Percentiles rank a stretch among this genome's conserved stretches.
phyloP scores from a whole-genome alignment of 345 rosid species.

The Barbarea vulgaris region DNA sequence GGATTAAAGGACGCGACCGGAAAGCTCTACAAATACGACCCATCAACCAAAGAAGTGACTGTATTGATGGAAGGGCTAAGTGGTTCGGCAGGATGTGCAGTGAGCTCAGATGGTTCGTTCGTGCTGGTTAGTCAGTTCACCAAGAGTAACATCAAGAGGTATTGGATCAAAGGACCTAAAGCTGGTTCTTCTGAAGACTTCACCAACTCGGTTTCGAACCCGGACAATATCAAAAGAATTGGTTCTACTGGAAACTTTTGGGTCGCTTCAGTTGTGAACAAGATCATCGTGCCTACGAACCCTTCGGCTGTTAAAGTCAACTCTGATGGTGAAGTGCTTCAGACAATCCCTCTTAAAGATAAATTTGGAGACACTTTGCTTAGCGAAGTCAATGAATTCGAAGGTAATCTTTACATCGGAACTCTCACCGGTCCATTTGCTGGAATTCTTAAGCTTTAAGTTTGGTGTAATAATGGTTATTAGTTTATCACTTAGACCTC shows the following conservation, averaged over 20 bases:
- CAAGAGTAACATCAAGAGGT: conserved; percentile 40
- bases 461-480: conserved; percentile 7
- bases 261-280: conserved; percentile 42
- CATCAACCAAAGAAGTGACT: conserved; percentile 35
- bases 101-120: conserved; percentile 40
- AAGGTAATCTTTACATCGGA: conserved; percentile 31
- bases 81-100: conserved; percentile 42
- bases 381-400: conserved; percentile 38
- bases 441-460: conserved; percentile 36
- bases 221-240: conserved; percentile 38
- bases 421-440: conserved; percentile 42
- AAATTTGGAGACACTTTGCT: conserved; percentile 40
- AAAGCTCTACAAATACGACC: conserved; percentile 40
- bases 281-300: conserved; percentile 32
- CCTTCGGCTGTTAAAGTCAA: conserved; percentile 42
- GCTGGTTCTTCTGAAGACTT: conserved; percentile 41
- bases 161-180: conserved; percentile 43
- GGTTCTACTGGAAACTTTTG: conserved; percentile 43
- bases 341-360: conserved; percentile 36
- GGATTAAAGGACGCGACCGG: conserved; percentile 35
- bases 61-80: conserved; percentile 38
- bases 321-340: conserved; percentile 35
- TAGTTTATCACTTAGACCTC: neutral
- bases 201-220: conserved; percentile 34
- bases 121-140: conserved; percentile 39